Base-by-base conservation (phyloP, 2,329 filamentous ascomycete genomes). In the Chaetomium strumarium region DNA sequence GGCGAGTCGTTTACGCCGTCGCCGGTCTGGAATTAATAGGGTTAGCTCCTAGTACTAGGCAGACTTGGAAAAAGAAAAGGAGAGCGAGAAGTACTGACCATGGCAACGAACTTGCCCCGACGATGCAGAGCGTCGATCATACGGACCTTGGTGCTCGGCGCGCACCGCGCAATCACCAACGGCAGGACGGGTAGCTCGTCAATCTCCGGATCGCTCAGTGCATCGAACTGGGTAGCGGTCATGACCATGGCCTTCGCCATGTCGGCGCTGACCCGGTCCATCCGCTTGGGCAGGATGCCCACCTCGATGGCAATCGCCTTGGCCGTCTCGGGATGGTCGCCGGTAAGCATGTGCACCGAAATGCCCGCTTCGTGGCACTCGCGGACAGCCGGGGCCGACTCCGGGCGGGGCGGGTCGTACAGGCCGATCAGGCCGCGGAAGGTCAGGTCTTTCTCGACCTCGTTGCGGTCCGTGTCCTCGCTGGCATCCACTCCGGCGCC, bases 1-100 rank as follows among this genome's bases (percentile, higher is more conserved):
- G 85, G 85, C 13, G 83, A 85, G 66, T 89, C 85, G 64, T 89
- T 89, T 60, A 88, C 84, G 60, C 85, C 85, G 55, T 88, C 84
- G 60, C 85, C 85, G 39, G 85, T 88, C 60, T 62, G 34, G 6
- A 30, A 24, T 5, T 19, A 13, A 31, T 38, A 47, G 5, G 46
- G 46, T 36, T 43, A 31, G n/a, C n/a, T n/a, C n/a, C n/a, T n/a
- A n/a, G n/a, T n/a, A n/a, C n/a, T n/a, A n/a, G n/a, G n/a, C n/a
- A n/a, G n/a, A n/a, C 3, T 33, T 31, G 3, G 6, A 6, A 29
- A 14, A 19, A 16, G 34, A 8, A 11, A 10, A 11, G 4, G 13
- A 10, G 12, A 5, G 8, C 16, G 24, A 9, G 14, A 14, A 16
- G 5, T 11, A 49, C 60, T 16, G 55, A 62, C 60, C 83, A 88